phyloP scores from a whole-genome alignment of 2,329 filamentous ascomycete genomes.

The Talaromyces sp. region DNA sequence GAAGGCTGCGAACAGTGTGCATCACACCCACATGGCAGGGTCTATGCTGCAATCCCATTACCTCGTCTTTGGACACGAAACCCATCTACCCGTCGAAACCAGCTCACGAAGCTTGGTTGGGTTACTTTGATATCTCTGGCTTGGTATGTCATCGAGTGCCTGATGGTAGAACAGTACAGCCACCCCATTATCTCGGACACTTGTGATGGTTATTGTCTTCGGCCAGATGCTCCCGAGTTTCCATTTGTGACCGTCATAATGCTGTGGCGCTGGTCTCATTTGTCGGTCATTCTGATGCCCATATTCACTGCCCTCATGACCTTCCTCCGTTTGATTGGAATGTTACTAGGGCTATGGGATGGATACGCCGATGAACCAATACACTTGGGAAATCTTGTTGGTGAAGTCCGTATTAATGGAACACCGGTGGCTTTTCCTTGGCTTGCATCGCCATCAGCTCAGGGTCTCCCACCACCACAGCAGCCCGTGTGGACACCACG shows the following conservation, averaged over 20 bases:
- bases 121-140: slow-evolving; percentile 43
- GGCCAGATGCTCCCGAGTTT: slow-evolving; percentile 55
- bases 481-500: slow-evolving; percentile 20
- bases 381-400: slow-evolving; percentile 28
- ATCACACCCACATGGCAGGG: slow-evolving; percentile 27
- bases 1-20: slow-evolving; percentile 29
- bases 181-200: slow-evolving; percentile 51
- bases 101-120: slow-evolving; percentile 44
- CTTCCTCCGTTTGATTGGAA: slow-evolving; percentile 34
- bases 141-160: slow-evolving; percentile 55
- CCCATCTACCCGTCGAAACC: slow-evolving; percentile 30
- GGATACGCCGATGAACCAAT: slow-evolving; percentile 42
- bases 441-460: slow-evolving; percentile 17
- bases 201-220: slow-evolving; percentile 55
- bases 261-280: slow-evolving; percentile 50
- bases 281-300: slow-evolving; percentile 34
- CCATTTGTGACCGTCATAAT: slow-evolving; percentile 61
- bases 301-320: slow-evolving; percentile 35
- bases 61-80: slow-evolving; percentile 41
- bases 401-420: slow-evolving; percentile 35
- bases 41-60: slow-evolving; percentile 38
- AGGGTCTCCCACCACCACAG: slow-evolving; percentile 13
- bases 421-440: slow-evolving; percentile 26
- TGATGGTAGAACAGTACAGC: slow-evolving; percentile 56
- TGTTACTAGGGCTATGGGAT: slow-evolving; percentile 45